Evolutionary conservation across 2,329 filamentous ascomycete species (phyloP).

Genomic region (Pezicula carpinea): DNA sequence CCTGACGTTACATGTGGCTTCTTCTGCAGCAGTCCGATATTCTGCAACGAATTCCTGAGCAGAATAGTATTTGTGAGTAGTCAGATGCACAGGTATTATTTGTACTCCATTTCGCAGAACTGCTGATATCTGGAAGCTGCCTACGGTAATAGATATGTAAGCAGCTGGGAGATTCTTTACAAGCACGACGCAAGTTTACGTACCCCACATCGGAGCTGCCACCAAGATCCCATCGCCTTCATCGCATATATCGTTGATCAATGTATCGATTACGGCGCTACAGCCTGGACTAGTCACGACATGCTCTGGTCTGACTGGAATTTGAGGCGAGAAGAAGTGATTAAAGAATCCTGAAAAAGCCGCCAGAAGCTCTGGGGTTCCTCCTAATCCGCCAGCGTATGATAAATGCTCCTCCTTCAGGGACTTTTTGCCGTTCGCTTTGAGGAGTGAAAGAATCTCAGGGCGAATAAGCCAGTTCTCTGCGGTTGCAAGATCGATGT

Average conservation of each 20-base stretch:
- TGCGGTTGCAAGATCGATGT: constrained; percentile 13
- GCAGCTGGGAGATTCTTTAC: neutral
- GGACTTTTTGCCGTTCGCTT: constrained; percentile 5
- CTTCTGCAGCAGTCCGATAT: neutral
- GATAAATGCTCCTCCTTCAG: constrained; percentile 7
- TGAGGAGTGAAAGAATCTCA: constrained; percentile 12
- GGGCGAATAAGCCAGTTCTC: constrained; percentile 17
- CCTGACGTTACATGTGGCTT: constrained; percentile 9
- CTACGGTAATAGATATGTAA: neutral
- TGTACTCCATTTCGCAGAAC: neutral
- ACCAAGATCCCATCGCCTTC: constrained; percentile 14
- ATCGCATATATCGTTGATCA: constrained; percentile 14
- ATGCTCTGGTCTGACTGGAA: constrained; percentile 9
- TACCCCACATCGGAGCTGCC: constrained; percentile 16
- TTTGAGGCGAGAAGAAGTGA: constrained; percentile 10
- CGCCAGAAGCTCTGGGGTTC: constrained; percentile 4
- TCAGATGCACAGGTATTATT: neutral
- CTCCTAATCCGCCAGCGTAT: constrained; percentile 8
- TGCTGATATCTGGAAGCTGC: constrained; percentile 2
- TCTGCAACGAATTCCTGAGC: neutral
- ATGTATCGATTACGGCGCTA: constrained; percentile 10
- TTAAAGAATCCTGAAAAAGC: constrained; percentile 13
- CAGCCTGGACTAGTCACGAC: constrained; percentile 11
- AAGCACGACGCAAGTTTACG: neutral
- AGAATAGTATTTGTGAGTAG: neutral